Conservation (phyloP, 768 basidiomycete species). For the Stropharia rugosoannulata region DNA sequence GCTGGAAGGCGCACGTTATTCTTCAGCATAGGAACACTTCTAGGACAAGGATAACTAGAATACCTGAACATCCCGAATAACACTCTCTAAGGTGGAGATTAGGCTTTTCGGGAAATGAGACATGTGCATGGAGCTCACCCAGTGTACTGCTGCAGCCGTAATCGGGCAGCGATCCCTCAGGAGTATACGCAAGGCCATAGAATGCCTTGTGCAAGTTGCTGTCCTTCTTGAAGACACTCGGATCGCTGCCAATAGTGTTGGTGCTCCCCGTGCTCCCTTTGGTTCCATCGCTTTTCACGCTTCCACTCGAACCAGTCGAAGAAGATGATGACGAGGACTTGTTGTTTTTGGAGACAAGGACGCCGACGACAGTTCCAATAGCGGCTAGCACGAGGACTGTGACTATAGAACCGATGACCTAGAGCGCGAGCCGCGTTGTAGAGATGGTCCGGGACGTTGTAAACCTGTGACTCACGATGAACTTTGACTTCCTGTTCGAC, state of each 20-base stretch:
- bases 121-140: slow-evolving; percentile 22
- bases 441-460: not conserved
- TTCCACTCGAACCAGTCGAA: slow-evolving; percentile 4
- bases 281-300: slow-evolving; percentile 2
- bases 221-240: slow-evolving; percentile 72
- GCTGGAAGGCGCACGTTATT: slow-evolving; percentile 34
- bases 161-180: slow-evolving; percentile 57
- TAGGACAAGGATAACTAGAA: slow-evolving; percentile 6
- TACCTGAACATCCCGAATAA: slow-evolving; percentile 74
- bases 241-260: slow-evolving; percentile 43
- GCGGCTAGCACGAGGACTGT: slow-evolving; percentile 50
- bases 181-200: slow-evolving; percentile 89
- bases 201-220: slow-evolving; percentile 65
- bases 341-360: slow-evolving; percentile 57
- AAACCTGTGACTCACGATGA: slow-evolving; percentile 45
- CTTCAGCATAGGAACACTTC: slow-evolving; percentile 4
- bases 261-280: slow-evolving; percentile 1
- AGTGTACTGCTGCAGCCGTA: slow-evolving; percentile 64
- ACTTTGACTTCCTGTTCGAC: slow-evolving; percentile 44
- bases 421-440: not conserved
- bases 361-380: slow-evolving; percentile 63
- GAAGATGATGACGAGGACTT: slow-evolving; percentile 10
- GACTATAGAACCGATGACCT: slow-evolving; percentile 55
- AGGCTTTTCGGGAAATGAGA: not conserved
- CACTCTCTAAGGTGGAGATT: slow-evolving; percentile 37